phyloP scores from a whole-genome alignment of 2,329 filamentous ascomycete genomes.

The Coniochaeta pulveracea region DNA sequence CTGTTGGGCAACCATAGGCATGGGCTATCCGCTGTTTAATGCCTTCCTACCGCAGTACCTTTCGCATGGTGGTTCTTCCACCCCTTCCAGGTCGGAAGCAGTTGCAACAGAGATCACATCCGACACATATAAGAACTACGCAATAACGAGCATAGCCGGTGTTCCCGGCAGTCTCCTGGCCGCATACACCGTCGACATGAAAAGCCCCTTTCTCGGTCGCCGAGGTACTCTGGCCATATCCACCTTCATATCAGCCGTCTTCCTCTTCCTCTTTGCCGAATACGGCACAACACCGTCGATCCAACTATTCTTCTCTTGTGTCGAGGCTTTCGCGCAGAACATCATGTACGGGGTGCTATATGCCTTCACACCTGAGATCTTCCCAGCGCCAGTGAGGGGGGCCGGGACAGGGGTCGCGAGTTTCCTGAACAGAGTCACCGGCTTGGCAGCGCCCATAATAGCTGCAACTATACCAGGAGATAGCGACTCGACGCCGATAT shows the following conservation, averaged over 20 bases:
- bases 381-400: constrained; percentile 60
- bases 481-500: constrained; percentile 45
- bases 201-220: constrained; percentile 52
- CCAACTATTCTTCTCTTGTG: constrained; percentile 55
- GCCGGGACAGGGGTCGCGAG: constrained; percentile 63
- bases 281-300: constrained; percentile 42
- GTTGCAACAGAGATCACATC: constrained; percentile 24
- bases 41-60: constrained; percentile 85
- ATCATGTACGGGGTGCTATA: constrained; percentile 71
- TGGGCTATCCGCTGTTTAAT: constrained; percentile 84
- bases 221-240: constrained; percentile 60
- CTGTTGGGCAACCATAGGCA: constrained; percentile 71
- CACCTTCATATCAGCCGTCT: constrained; percentile 55
- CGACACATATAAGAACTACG: constrained; percentile 66
- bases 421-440: constrained; percentile 57
- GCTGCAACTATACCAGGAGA: constrained; percentile 50
- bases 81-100: constrained; percentile 22
- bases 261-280: constrained; percentile 56
- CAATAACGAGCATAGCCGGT: constrained; percentile 66
- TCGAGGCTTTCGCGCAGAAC: constrained; percentile 63
- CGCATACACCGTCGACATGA: constrained; percentile 58
- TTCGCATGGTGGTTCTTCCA: constrained; percentile 37
- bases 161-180: constrained; percentile 69
- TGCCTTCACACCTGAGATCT: constrained; percentile 67
- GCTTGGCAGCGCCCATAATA: constrained; percentile 57